Evolutionary conservation across 306 rosid genomes (phyloP), one percentile per base, ranked within the genome.

Genomic region (Prunus dulcis): DNA sequence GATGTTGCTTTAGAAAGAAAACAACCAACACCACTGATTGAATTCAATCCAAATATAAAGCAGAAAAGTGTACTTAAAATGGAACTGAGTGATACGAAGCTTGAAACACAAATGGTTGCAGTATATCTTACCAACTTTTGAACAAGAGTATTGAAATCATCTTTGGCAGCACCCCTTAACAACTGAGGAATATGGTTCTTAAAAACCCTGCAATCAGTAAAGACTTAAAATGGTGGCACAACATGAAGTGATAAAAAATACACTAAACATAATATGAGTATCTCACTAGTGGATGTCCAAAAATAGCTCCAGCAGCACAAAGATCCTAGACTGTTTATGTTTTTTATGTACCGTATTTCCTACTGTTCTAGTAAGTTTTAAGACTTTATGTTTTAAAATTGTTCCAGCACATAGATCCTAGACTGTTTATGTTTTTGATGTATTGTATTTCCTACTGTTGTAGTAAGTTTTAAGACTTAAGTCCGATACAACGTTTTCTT

Each of bases 141-240:
- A 81, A 73, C 83, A 64, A 72, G 72, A 75, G 62, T 80, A 75
- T 57, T 80, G 46, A 88, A 67, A 64, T 90, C 80, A 73, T 85
- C 84, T 81, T 83, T 79, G 66, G 87, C 64, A 73, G 80, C 78
- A 45, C 93, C 93, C 87, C 62, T 84, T 45, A 94, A 82, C 83
- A 94, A 77, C 57, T 83, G 82, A 66, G 97, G 97, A 77, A 89
- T 80, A 70, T 81, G 83, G 75, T 91, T 92, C 91, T 91, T 90
- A 89, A 92, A 94, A 64, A 88, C 78, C 98, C 98, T 94, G 82
- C 78, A 90, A 71, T 64, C 60, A 73, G 51, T 56, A 71, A 78
- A 76, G 32, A 27, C 57, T 11, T 60, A 25, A 12, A 25, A 60
- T 60, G 3, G 32, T 14, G 58, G 43, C n/a, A 47, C 11, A 18